These are phyloP conservation scores for Euryodendron excelsum DNA, from an alignment of 148 eudicot species.

Conservation along the genomic window DNA sequence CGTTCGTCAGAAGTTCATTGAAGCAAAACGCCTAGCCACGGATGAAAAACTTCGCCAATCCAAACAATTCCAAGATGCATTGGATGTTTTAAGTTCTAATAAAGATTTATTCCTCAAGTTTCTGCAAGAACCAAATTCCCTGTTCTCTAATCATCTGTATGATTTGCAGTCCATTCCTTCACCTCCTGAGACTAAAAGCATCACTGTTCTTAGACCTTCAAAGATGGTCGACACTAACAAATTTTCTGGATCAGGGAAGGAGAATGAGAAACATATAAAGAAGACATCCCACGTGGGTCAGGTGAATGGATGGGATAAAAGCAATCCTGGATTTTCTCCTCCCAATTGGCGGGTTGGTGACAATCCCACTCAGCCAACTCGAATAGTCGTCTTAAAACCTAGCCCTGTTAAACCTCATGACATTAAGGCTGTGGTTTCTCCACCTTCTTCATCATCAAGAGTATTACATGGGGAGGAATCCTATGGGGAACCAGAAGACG, in stretches of 20 bases:
- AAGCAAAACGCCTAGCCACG: constrained; percentile 77
- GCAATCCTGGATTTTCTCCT: constrained; percentile 44
- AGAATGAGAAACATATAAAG: constrained; percentile 43
- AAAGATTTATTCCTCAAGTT: constrained; percentile 70
- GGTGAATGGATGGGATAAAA: constrained; percentile 42
- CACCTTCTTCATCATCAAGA: constrained; percentile 54
- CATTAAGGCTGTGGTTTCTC: constrained; percentile 42
- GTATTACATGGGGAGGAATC: constrained; percentile 35
- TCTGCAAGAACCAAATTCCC: constrained; percentile 76
- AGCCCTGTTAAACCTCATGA: constrained; percentile 52
- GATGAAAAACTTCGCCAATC: constrained; percentile 78
- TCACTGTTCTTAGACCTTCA: constrained; percentile 89
- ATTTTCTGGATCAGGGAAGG: constrained; percentile 37
- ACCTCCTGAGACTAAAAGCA: constrained; percentile 73
- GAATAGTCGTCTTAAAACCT: constrained; percentile 90
- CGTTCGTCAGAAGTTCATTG: constrained; percentile 76
- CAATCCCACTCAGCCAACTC: constrained; percentile 64
- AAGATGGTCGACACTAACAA: constrained; percentile 54
- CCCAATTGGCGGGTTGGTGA: constrained; percentile 49
- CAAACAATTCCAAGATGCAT: constrained; percentile 77
- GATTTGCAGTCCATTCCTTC: constrained; percentile 43
- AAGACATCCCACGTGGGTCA: constrained; percentile 37
- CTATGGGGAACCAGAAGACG: constrained; percentile 45
- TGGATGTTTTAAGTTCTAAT: constrained; percentile 79
- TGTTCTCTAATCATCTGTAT: constrained; percentile 45